These are phyloP conservation scores for Phytophthora pinifolia DNA, from an alignment of 352 stramenopile genomes.

Conservation along the genomic window DNA sequence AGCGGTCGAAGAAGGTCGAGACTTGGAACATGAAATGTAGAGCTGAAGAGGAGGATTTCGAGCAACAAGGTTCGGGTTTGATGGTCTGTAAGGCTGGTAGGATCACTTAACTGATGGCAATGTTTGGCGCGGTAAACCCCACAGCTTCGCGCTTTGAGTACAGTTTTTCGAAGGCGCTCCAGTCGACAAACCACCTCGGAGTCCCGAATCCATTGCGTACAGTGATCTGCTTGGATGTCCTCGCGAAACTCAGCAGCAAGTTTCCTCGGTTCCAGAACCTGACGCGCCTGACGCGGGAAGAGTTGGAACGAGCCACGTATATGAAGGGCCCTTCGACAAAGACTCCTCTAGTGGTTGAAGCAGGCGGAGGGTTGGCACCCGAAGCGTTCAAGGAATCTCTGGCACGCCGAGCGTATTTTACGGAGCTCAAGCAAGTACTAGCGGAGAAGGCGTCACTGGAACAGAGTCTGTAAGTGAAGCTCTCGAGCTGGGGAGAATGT, in stretches of 20 bases:
- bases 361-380: conserved; percentile 10
- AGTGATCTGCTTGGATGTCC: conserved; percentile 56
- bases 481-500: background rate
- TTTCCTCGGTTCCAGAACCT: conserved; percentile 53
- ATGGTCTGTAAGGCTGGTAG: no score
- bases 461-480: conserved; percentile 30
- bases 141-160: conserved; percentile 44
- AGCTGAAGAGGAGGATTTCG: conserved; percentile 25
- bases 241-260: conserved; percentile 43
- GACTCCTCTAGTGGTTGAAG: background rate
- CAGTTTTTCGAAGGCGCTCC: conserved; percentile 46
- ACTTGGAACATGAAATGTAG: conserved; percentile 32
- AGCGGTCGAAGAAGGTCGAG: conserved; percentile 23
- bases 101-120: no score
- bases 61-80: conserved; percentile 23
- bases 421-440: conserved; percentile 47
- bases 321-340: conserved; percentile 16
- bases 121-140: no score
- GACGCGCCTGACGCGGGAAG: conserved; percentile 28
- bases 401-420: conserved; percentile 50
- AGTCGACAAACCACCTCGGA: conserved; percentile 56
- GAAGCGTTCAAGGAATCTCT: conserved; percentile 29
- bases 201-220: conserved; percentile 59
- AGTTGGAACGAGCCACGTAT: conserved; percentile 50
- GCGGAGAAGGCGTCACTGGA: conserved; percentile 40